Evolutionary conservation across 345 rosid species (phyloP).

Genomic region (Acer yangbiense): DNA sequence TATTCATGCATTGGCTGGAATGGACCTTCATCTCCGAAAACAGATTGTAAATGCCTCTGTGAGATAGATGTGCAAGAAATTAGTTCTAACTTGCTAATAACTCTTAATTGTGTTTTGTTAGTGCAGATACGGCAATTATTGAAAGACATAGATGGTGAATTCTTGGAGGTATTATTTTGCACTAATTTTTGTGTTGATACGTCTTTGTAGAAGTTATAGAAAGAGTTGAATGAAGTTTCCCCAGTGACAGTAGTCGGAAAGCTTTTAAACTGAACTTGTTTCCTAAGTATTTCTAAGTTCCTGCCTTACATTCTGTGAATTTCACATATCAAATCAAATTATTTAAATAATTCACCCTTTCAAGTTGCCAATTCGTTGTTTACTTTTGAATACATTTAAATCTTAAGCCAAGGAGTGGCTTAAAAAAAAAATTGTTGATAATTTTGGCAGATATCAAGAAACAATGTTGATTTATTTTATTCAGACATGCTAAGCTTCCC

Average conservation of each 20-base stretch:
- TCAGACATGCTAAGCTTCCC: not conserved
- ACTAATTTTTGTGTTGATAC: not conserved
- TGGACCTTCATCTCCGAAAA: not conserved
- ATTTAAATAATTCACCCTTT: not conserved
- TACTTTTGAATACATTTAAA: not conserved
- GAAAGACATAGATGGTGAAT: slow-evolving; percentile 81
- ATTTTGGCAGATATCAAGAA: not conserved
- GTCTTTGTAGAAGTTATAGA: not conserved
- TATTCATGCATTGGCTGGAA: not conserved
- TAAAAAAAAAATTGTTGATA: too few relatives aligned
- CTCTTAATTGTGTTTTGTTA: not conserved
- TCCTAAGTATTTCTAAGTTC: not conserved
- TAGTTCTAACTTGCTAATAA: not conserved
- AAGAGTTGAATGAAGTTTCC: not conserved
- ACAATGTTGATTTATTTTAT: not conserved
- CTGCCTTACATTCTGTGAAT: not conserved
- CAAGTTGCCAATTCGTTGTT: not conserved
- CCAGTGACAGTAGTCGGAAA: not conserved
- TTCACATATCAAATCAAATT: not conserved
- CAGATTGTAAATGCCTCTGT: slow-evolving; percentile 1
- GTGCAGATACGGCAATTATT: slow-evolving; percentile 65
- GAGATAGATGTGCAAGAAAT: slow-evolving; percentile 5
- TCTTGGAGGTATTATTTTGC: slow-evolving; percentile 58
- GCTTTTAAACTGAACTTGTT: not conserved
- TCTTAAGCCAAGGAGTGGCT: too few relatives aligned